Evolutionary conservation across 1,139 yeast species (phyloP), one percentile per base, ranked within the genome.

Genomic region (Yamadazyma siamensis): DNA sequence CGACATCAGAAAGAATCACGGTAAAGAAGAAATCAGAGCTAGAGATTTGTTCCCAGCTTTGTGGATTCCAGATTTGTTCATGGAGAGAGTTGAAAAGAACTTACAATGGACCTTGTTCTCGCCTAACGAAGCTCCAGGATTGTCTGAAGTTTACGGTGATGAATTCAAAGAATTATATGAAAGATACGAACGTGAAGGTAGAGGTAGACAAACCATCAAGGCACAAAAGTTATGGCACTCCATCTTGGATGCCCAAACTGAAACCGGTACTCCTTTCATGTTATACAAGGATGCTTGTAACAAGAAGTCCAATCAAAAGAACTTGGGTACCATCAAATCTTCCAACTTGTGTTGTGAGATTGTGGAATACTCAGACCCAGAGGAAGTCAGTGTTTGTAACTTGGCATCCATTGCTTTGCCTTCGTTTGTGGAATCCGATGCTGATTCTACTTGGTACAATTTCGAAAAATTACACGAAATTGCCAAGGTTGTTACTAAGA

Each of bases 241-340:
- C 33, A 85, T 86, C 43, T 66, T 86, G 43, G 94, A 86, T 54
- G 82, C 94, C 28, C 95, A 86, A 65, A 84, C 91, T 32, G 95
- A 86, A 67, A 86, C 95, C 21, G 95, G 95, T 53, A 83, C 87
- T 49, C 95, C 95, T 30, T 87, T 83, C 68, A 84, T 86, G 87
- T 71, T 86, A 28, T 86, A 85, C 69, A 86, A 86, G 63, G 95
- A 86, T 63, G 77, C 94, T 25, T 83, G 94, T 66, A 86, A 86
- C 65, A 51, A 70, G 43, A 86, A 87, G 64, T 71, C 85, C 40
- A 86, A 86, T 61, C 95, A 86, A 62, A 77, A 85, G 75, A 86
- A 86, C 57, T 67, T 86, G 57, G 95, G 95, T 51, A 70, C 81
- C 29, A 86, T 86, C 62, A 86, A 86, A 63, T 82, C 94, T 25